phyloP scores from a whole-genome alignment of 2,329 filamentous ascomycete species.

The Penicillium sp. region DNA sequence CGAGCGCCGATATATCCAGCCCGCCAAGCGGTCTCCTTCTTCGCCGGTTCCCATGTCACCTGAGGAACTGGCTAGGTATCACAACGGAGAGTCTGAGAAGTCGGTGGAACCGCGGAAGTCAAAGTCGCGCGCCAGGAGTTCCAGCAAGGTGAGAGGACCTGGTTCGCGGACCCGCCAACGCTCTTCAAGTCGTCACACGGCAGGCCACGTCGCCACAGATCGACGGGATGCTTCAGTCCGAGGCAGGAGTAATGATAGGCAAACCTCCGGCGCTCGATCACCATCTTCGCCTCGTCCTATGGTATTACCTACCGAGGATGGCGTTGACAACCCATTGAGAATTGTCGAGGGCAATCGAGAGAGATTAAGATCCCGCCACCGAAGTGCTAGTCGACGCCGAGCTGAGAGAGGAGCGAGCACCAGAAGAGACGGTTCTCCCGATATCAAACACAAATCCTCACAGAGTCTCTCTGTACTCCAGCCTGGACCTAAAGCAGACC shows the following conservation, averaged over 20 bases:
- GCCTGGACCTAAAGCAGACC: neutral
- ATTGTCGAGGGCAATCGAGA: slow-evolving; percentile 46
- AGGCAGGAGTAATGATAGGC: slow-evolving; percentile 61
- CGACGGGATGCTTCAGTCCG: slow-evolving; percentile 36
- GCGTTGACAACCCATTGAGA: slow-evolving; percentile 59
- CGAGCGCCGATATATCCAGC: slow-evolving; percentile 64
- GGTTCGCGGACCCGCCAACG: slow-evolving; percentile 36
- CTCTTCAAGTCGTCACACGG: slow-evolving; percentile 43
- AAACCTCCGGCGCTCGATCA: slow-evolving; percentile 60
- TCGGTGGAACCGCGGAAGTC: slow-evolving; percentile 42
- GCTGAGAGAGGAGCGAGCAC: slow-evolving; percentile 43
- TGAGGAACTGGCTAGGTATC: slow-evolving; percentile 61
- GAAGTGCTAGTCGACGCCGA: slow-evolving; percentile 50
- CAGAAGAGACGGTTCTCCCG: slow-evolving; percentile 47
- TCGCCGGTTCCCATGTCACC: slow-evolving; percentile 94
- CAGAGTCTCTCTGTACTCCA: slow-evolving; percentile 31
- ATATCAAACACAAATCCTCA: slow-evolving; percentile 40
- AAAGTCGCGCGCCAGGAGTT: slow-evolving; percentile 31
- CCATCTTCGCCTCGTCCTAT: slow-evolving; percentile 79
- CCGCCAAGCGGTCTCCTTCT: slow-evolving; percentile 80
- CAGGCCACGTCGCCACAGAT: slow-evolving; percentile 35
- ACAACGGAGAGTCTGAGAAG: slow-evolving; percentile 43
- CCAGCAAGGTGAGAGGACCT: slow-evolving; percentile 54
- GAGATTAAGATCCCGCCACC: slow-evolving; percentile 47
- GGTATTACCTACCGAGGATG: slow-evolving; percentile 50